Conservation (phyloP, 805 yeast species). For the Lachancea dasiensis region DNA sequence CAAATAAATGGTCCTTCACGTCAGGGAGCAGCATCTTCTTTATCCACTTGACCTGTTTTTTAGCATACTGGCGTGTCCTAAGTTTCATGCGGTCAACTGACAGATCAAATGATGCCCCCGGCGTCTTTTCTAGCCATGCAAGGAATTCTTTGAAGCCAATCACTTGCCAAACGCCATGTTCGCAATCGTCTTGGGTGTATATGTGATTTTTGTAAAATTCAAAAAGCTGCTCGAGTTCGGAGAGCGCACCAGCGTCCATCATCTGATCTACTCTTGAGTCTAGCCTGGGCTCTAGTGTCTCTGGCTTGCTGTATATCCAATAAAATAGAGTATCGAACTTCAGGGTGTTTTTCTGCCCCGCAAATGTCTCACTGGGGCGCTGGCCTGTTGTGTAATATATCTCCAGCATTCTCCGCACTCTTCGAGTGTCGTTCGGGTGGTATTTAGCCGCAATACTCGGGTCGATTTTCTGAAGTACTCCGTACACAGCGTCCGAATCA, state of each 20-base stretch:
- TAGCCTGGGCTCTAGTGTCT: constrained; percentile 52
- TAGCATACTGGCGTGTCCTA: constrained; percentile 81
- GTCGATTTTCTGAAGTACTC: constrained; percentile 48
- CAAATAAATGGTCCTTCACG: constrained; percentile 52
- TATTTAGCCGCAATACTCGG: constrained; percentile 72
- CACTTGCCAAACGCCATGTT: constrained; percentile 86
- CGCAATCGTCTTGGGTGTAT: constrained; percentile 39
- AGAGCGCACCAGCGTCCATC: constrained; percentile 62
- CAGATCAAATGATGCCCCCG: constrained; percentile 30
- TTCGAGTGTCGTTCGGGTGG: constrained; percentile 84
- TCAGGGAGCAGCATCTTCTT: constrained; percentile 61
- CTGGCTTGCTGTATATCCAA: constrained; percentile 74
- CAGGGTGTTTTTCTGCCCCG: constrained; percentile 52
- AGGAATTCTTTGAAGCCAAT: constrained; percentile 89
- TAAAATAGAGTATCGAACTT: constrained; percentile 60
- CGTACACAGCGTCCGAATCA: constrained; percentile 32
- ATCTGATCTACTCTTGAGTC: constrained; percentile 80
- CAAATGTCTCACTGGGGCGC: constrained; percentile 66
- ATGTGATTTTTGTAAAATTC: constrained; percentile 33
- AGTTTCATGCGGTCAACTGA: constrained; percentile 75
- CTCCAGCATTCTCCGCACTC: constrained; percentile 76
- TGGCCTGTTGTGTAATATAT: constrained; percentile 62
- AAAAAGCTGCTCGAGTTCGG: constrained; percentile 62
- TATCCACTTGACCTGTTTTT: constrained; percentile 88
- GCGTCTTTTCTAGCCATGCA: constrained; percentile 49